Conservation (phyloP, 1,139 yeast species). For the Zygotorulaspora mrakii region DNA sequence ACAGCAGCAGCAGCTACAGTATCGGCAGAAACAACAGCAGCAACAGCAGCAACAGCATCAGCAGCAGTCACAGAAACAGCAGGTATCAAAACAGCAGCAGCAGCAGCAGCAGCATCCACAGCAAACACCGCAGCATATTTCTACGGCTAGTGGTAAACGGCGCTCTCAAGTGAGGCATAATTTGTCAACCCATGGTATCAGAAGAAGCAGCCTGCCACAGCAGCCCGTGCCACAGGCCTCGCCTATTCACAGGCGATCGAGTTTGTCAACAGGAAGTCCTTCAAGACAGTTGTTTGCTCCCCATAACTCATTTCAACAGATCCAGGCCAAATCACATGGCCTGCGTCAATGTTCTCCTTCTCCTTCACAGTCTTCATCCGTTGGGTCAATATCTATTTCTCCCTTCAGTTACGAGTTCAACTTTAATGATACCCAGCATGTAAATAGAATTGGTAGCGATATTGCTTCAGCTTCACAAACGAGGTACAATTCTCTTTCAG, state of each 20-base stretch:
- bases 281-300: slow-evolving; percentile 7
- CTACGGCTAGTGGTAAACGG: slow-evolving; percentile 5
- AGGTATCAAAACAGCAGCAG: background rate
- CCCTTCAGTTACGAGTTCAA: slow-evolving; percentile 8
- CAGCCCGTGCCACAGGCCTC: slow-evolving; percentile 8
- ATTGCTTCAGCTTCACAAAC: slow-evolving; percentile 3
- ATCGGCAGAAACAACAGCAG: slow-evolving; percentile 3
- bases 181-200: slow-evolving; percentile 9
- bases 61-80: background rate
- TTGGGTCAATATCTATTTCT: slow-evolving; percentile 12
- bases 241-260: slow-evolving; percentile 9
- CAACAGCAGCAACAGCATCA: slow-evolving; percentile 1
- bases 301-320: background rate
- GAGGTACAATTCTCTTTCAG: slow-evolving; percentile 8
- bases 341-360: slow-evolving; percentile 9
- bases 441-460: slow-evolving; percentile 6
- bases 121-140: background rate
- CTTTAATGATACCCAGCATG: slow-evolving; percentile 6
- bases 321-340: slow-evolving; percentile 4
- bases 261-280: slow-evolving; percentile 11
- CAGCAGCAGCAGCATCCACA: background rate
- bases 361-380: slow-evolving; percentile 11
- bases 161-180: slow-evolving; percentile 10
- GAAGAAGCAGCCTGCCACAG: slow-evolving; percentile 11
- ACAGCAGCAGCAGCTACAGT: slow-evolving; percentile 5